Conservation (phyloP, 495 filamentous ascomycete genomes). For the Cudoniella acicularis region DNA sequence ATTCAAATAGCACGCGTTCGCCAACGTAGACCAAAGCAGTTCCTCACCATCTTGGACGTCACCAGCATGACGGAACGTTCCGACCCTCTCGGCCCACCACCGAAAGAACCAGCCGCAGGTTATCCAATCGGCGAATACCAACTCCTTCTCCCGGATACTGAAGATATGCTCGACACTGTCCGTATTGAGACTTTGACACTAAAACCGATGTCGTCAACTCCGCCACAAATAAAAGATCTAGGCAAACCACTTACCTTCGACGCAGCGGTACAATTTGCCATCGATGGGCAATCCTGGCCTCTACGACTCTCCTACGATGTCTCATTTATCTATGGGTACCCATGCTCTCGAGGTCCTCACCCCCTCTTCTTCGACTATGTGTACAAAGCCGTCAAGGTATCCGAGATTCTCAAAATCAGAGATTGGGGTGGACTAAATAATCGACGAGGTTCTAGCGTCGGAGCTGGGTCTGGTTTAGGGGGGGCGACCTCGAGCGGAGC, state of each 20-base stretch:
- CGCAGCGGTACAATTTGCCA: conserved; percentile 63
- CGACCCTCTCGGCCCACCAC: conserved; percentile 58
- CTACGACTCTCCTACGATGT: conserved; percentile 61
- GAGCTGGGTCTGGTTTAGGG: conserved; percentile 15
- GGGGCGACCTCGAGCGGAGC: conserved; percentile 18
- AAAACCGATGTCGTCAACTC: conserved; percentile 26
- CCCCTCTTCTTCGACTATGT: conserved; percentile 66
- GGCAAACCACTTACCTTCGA: conserved; percentile 49
- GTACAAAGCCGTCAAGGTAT: conserved; percentile 48
- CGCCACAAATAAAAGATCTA: conserved; percentile 15
- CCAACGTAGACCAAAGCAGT: conserved; percentile 42
- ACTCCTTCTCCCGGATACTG: conserved; percentile 47
- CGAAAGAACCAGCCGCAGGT: conserved; percentile 41
- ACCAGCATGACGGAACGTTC: conserved; percentile 56
- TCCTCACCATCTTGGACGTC: conserved; percentile 50
- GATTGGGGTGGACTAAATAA: conserved; percentile 50
- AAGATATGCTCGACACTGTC: conserved; percentile 49
- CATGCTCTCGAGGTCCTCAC: conserved; percentile 66
- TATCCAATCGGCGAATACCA: conserved; percentile 63
- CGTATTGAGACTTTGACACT: conserved; percentile 62
- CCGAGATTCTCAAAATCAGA: conserved; percentile 56
- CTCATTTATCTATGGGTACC: conserved; percentile 60
- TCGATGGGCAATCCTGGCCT: conserved; percentile 60
- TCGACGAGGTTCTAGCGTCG: not conserved
- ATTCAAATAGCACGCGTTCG: conserved; percentile 61